Conservation (phyloP, 2,329 filamentous ascomycete species). For the Clarireedia homoeocarpa region DNA sequence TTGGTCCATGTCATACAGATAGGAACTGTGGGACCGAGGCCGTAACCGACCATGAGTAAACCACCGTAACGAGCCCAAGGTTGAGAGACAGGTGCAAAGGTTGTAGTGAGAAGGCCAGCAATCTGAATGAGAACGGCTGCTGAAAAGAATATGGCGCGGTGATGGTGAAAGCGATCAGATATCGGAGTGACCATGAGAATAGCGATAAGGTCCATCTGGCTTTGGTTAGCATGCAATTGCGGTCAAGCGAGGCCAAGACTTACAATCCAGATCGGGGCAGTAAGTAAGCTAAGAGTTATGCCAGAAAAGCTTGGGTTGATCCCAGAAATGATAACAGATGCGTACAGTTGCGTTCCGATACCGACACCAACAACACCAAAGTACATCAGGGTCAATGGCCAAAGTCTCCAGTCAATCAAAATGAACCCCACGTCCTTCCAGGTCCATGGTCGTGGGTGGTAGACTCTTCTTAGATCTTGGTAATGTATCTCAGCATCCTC, state of each 20-base stretch:
- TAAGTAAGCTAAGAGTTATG: slow-evolving; percentile 71
- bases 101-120: slow-evolving; percentile 68
- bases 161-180: slow-evolving; percentile 76
- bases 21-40: slow-evolving; percentile 81
- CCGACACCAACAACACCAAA: slow-evolving; percentile 91
- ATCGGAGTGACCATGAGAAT: slow-evolving; percentile 80
- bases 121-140: slow-evolving; percentile 72
- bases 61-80: slow-evolving; percentile 84
- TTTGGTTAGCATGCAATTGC: background rate
- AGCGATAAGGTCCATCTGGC: slow-evolving; percentile 75
- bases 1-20: slow-evolving; percentile 93
- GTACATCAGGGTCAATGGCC: slow-evolving; percentile 85
- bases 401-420: slow-evolving; percentile 78
- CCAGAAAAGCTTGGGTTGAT: slow-evolving; percentile 68
- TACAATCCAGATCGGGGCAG: slow-evolving; percentile 88
- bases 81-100: slow-evolving; percentile 57
- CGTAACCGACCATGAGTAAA: slow-evolving; percentile 83
- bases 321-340: slow-evolving; percentile 73
- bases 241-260: slow-evolving; percentile 29
- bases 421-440: slow-evolving; percentile 62
- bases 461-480: slow-evolving; percentile 71
- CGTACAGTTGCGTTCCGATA: slow-evolving; percentile 83
- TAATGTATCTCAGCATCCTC: slow-evolving; percentile 79
- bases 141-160: slow-evolving; percentile 76
- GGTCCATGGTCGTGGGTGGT: slow-evolving; percentile 67